phyloP scores from a whole-genome alignment of 1,284 basidiomycete species.

The Coniferiporia sulphurascens region DNA sequence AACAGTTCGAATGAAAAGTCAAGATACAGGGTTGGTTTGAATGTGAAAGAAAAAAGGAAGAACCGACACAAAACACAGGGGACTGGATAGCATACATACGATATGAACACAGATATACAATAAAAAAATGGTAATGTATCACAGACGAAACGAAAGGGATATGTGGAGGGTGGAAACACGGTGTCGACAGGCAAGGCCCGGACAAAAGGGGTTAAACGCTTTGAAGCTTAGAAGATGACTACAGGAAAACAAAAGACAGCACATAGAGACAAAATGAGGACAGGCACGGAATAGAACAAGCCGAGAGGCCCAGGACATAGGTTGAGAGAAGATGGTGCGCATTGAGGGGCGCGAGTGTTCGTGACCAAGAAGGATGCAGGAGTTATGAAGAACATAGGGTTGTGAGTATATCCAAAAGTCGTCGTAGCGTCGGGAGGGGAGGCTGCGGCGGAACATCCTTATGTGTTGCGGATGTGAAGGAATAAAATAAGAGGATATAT shows the following conservation, averaged over 20 bases:
- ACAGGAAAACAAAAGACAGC: not conserved
- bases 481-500: constrained; percentile 8
- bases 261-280: not conserved
- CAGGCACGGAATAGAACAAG: not conserved
- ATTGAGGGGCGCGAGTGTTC: no score
- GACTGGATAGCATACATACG: not conserved
- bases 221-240: not conserved
- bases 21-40: not conserved
- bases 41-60: not conserved
- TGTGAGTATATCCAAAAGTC: not conserved
- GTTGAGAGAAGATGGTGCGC: not conserved
- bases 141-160: not conserved
- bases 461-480: no score
- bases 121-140: not conserved
- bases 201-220: not conserved
- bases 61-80: not conserved
- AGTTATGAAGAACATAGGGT: not conserved
- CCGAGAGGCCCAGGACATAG: not conserved
- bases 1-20: not conserved
- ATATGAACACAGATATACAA: not conserved
- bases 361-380: not conserved
- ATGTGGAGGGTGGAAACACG: not conserved
- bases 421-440: not conserved
- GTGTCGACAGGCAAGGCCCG: not conserved
- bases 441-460: no score